Percentiles rank a stretch among this genome's conserved stretches.
These are phyloP conservation scores for Plenodomus lindquistii DNA, from an alignment of 2,329 filamentous ascomycete genomes.

Conservation along the genomic window DNA sequence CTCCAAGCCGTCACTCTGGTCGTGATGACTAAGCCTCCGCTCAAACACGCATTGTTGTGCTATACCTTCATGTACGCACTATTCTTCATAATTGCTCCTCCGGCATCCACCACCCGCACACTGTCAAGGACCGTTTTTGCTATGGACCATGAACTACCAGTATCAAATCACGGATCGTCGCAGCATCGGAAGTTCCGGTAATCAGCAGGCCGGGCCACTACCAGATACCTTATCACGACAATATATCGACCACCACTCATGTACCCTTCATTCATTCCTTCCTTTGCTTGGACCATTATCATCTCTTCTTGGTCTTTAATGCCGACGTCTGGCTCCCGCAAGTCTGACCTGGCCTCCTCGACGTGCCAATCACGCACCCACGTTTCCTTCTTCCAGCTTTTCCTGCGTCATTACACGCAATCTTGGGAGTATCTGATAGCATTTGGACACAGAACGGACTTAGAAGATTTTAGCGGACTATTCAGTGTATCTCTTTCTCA, in stretches of 20 bases:
- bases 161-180: slow-evolving; percentile 11
- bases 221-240: slow-evolving; percentile 11
- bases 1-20: slow-evolving; percentile 26
- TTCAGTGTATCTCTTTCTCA: slow-evolving; percentile 28
- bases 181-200: slow-evolving; percentile 6
- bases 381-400: slow-evolving; percentile 13
- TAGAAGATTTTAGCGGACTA: slow-evolving; percentile 30
- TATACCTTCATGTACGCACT: slow-evolving; percentile 26
- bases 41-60: slow-evolving; percentile 6
- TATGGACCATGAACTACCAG: slow-evolving; percentile 16
- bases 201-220: slow-evolving; percentile 14
- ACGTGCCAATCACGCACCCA: slow-evolving; percentile 13
- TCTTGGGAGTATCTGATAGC: slow-evolving; percentile 34
- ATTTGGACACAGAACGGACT: slow-evolving; percentile 21
- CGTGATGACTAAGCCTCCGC: slow-evolving; percentile 30
- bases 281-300: slow-evolving; percentile 10
- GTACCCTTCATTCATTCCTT: slow-evolving; percentile 20
- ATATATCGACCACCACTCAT: slow-evolving; percentile 1
- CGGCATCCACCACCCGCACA: slow-evolving; percentile 28
- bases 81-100: slow-evolving; percentile 38
- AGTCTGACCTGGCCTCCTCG: slow-evolving; percentile 27
- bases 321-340: slow-evolving; percentile 16
- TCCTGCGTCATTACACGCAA: slow-evolving; percentile 19
- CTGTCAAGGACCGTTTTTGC: slow-evolving; percentile 22
- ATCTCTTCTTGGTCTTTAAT: slow-evolving; percentile 25